Base-by-base conservation (phyloP, 2,329 filamentous ascomycete genomes). In the Colletotrichum sp. region DNA sequence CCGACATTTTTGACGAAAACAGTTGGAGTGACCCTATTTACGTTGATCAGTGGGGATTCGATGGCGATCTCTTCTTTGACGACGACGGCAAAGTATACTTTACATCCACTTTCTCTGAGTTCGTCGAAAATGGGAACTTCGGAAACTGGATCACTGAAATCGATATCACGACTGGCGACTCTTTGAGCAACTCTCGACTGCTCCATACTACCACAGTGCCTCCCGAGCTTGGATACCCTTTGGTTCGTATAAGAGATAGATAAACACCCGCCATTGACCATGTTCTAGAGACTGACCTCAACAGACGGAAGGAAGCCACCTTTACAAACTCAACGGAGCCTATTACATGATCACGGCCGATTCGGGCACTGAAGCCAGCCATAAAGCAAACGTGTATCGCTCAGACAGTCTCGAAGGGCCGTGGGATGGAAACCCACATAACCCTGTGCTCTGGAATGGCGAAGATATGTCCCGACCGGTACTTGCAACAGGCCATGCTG, bases 231-330 rank as follows among this genome's bases (percentile, higher is more conserved):
- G 75, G 68, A 79, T 89, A 8, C 66, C 78, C 21, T 84, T 84
- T 15, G 85, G 87, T 9, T 79, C 82, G 8, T 86, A 82, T 3
- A 15, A 3, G 3, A 36, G 4, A 21, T 10, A 9, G n/a, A 18
- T 2, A 38, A 1, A 9, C 32, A 10, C 2, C 18, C n/a, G 13
- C 0, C 34, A 6, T 36, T 77, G 82, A 81, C 43, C 78, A 80
- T 26, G 81, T 79, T 5, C 74, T 66, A 18, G 84, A 81, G 67
- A 18, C 57, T 70, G 1, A 70, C 38, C 12, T n/a, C 8, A 0
- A 1, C 13, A 72, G 73, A 77, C 74, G 6, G 76, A 78, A 10
- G 76, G 71, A 18, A 78, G 76, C 36, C 76, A 78, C n/a, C 36
- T 78, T 28, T 78, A 78, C 64, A 78, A 77, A 58, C 34, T 77